These are phyloP conservation scores for Pseudoneurospora amorphoporcata DNA, from an alignment of 495 filamentous ascomycete species.

Conservation along the genomic window DNA sequence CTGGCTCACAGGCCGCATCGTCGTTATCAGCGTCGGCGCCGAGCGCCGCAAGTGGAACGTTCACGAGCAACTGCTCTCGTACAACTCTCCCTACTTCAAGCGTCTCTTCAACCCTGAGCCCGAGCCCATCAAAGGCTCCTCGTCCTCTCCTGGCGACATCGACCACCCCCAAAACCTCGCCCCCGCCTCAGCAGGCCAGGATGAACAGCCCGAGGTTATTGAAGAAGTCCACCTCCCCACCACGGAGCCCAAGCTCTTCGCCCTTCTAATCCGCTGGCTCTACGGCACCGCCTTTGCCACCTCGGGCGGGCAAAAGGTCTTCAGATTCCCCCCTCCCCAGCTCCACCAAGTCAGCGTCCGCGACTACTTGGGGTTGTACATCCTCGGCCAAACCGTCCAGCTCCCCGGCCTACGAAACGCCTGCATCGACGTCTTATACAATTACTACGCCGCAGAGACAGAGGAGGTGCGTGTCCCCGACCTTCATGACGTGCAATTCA, in stretches of 20 bases:
- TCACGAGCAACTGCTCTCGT: slow-evolving; percentile 17
- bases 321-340: slow-evolving; percentile 12
- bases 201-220: no score
- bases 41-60: slow-evolving; percentile 10
- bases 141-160: not conserved
- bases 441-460: slow-evolving; percentile 4
- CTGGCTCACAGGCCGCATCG: slow-evolving; percentile 15
- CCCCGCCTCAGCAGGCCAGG: not conserved
- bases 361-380: slow-evolving; percentile 21
- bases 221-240: slow-evolving; percentile 9
- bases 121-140: not conserved
- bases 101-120: slow-evolving; percentile 2
- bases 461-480: slow-evolving; percentile 3
- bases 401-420: slow-evolving; percentile 14
- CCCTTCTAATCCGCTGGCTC: slow-evolving; percentile 18
- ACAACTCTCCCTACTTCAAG: slow-evolving; percentile 15
- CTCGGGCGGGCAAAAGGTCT: slow-evolving; percentile 2
- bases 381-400: slow-evolving; percentile 16
- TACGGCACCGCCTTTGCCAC: slow-evolving; percentile 17
- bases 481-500: slow-evolving; percentile 14
- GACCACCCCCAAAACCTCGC: not conserved
- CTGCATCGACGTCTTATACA: slow-evolving; percentile 11
- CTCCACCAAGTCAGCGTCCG: slow-evolving; percentile 4
- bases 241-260: slow-evolving; percentile 14
- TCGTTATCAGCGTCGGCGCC: slow-evolving; percentile 10